phyloP scores from a whole-genome alignment of 129 eudicot genomes.

The Deinandra increscens region DNA sequence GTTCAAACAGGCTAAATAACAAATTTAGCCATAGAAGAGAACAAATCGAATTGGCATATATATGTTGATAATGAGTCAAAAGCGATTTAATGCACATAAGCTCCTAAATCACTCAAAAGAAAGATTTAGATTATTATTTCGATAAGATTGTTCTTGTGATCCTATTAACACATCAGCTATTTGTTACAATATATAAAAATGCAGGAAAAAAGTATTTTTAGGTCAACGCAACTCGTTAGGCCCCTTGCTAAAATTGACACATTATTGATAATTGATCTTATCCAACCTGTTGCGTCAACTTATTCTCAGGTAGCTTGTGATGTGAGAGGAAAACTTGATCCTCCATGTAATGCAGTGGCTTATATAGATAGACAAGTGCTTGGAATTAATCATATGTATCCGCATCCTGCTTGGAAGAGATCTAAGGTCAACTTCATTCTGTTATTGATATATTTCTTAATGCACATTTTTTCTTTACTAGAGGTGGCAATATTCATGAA shows the following conservation, averaged over 20 bases:
- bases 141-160: not conserved
- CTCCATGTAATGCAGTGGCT: constrained; percentile 85
- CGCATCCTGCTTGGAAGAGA: constrained; percentile 87
- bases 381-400: constrained; percentile 75
- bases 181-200: not conserved
- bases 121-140: not conserved
- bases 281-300: not conserved
- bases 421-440: constrained; percentile 42
- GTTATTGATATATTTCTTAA: not conserved
- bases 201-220: not conserved
- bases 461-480: constrained; percentile 8
- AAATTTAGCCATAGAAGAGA: not conserved
- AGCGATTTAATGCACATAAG: not conserved
- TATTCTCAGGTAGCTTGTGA: constrained; percentile 56
- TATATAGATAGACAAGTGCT: constrained; percentile 67
- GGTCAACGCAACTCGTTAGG: not conserved
- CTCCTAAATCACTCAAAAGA: not conserved
- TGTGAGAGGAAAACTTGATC: constrained; percentile 67
- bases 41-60: not conserved
- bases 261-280: not conserved
- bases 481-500: not conserved
- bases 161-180: not conserved
- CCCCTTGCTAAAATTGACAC: not conserved
- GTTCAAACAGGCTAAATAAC: not conserved
- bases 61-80: not conserved